phyloP scores from a whole-genome alignment of 2,329 filamentous ascomycete species.

The Beauveria caledonica region DNA sequence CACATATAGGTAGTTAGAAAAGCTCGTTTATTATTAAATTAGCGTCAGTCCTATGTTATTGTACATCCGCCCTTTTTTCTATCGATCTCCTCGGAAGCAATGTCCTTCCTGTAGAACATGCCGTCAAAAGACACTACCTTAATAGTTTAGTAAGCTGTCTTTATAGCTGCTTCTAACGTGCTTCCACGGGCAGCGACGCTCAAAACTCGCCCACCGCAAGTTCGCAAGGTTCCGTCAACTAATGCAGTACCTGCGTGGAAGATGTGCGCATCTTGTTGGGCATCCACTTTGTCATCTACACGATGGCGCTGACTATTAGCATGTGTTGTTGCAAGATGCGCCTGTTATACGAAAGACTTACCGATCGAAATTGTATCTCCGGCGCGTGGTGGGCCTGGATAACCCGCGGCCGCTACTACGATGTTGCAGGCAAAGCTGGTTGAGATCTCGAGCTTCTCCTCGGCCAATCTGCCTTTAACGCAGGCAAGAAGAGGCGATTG shows the following conservation, averaged over 20 bases:
- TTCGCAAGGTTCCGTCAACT: neutral
- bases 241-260: neutral
- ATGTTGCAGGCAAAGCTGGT: constrained; percentile 68
- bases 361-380: neutral
- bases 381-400: constrained; percentile 27
- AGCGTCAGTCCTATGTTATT: too few relatives aligned
- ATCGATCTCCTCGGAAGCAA: too few relatives aligned
- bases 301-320: neutral
- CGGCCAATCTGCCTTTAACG: constrained; percentile 60
- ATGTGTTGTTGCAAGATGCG: neutral
- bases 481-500: constrained; percentile 70
- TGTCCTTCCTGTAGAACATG: too few relatives aligned
- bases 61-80: too few relatives aligned
- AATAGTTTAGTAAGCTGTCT: too few relatives aligned
- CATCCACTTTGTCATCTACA: neutral
- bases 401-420: constrained; percentile 76
- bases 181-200: too few relatives aligned
- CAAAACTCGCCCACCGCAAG: neutral
- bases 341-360: neutral
- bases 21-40: too few relatives aligned
- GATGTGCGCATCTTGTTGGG: neutral
- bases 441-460: constrained; percentile 54
- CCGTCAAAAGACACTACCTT: too few relatives aligned
- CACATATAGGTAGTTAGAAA: too few relatives aligned
- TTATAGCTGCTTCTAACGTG: too few relatives aligned